Conservation (phyloP, 345 rosid genomes). For the Excoecaria cochinchinensis region DNA sequence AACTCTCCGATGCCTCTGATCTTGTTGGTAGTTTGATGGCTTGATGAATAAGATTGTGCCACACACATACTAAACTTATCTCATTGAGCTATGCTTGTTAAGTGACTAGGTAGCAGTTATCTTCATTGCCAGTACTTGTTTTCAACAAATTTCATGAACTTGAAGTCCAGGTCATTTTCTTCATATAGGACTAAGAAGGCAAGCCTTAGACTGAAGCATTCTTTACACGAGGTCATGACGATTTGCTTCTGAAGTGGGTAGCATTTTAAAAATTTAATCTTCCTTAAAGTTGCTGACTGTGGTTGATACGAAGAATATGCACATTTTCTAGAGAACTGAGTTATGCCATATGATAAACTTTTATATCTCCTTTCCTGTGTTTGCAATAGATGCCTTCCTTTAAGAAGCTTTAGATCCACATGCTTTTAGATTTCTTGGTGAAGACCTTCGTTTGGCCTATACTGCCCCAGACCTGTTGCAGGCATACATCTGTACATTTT, state of each 20-base stretch:
- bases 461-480: too few relatives aligned
- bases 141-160: not conserved
- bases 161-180: too few relatives aligned
- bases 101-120: not conserved
- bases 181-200: not conserved
- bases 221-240: not conserved
- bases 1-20: not conserved
- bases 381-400: too few relatives aligned
- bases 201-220: not conserved
- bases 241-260: not conserved
- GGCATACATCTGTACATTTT: too few relatives aligned
- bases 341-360: not conserved
- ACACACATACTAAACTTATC: not conserved
- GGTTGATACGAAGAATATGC: not conserved
- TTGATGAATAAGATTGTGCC: not conserved
- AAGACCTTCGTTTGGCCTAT: too few relatives aligned
- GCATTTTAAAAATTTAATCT: not conserved
- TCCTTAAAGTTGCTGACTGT: not conserved
- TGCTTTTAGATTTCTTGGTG: too few relatives aligned
- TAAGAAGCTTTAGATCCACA: too few relatives aligned
- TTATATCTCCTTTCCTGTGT: not conserved
- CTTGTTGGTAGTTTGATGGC: slow-evolving; percentile 37
- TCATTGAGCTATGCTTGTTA: not conserved
- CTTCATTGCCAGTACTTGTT: not conserved
- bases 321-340: not conserved